These are phyloP conservation scores for Melampsora larici-populina DNA, from an alignment of 1,284 basidiomycete genomes.

Conservation along the genomic window DNA sequence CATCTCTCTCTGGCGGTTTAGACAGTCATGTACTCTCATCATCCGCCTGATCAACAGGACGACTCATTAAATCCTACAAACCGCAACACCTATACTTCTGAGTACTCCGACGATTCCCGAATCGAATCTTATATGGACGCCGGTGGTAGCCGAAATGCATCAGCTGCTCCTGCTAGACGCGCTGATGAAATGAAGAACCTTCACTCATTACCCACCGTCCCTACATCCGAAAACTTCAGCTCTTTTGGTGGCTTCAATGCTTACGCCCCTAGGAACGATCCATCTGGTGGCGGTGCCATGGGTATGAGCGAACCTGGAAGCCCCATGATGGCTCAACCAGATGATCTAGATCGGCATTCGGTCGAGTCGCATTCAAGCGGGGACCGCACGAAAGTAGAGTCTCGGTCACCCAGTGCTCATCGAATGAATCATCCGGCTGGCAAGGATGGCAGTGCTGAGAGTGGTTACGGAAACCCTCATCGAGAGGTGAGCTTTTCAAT, in stretches of 20 bases:
- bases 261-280: conserved; percentile 13
- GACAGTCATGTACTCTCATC: not conserved
- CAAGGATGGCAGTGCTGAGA: conserved; percentile 6
- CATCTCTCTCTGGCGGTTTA: too few species aligned
- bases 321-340: conserved; percentile 1
- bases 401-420: conserved; percentile 42
- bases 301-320: conserved; percentile 35
- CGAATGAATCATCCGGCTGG: not conserved
- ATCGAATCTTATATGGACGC: conserved; percentile 38
- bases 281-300: conserved; percentile 13
- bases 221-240: conserved; percentile 13
- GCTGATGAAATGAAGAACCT: conserved; percentile 17
- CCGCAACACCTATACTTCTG: conserved; percentile 35
- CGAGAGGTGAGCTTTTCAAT: conserved; percentile 15
- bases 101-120: conserved; percentile 36
- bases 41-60: conserved; percentile 3
- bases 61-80: conserved; percentile 1
- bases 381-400: conserved; percentile 45
- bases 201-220: conserved; percentile 30
- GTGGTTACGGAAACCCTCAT: conserved; percentile 9
- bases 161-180: conserved; percentile 1
- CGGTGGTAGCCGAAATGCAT: not conserved
- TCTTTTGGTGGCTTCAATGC: conserved; percentile 31
- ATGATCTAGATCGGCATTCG: conserved; percentile 43
- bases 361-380: conserved; percentile 45